Evolutionary conservation across 2,329 filamentous ascomycete species (phyloP).

Genomic region (Aspergillus alliaceus): DNA sequence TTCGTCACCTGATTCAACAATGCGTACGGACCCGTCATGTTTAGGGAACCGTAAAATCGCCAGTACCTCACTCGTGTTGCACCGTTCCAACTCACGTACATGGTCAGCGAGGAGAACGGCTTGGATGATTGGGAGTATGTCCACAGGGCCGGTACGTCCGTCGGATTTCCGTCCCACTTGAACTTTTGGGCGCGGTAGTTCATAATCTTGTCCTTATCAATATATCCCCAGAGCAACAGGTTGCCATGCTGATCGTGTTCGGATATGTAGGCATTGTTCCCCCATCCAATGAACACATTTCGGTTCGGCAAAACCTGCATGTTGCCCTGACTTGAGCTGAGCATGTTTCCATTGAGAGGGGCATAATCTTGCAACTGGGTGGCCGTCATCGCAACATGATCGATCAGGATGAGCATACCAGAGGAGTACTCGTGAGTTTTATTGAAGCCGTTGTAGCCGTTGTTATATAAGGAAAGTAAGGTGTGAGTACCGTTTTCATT

Average conservation of each 20-base stretch:
- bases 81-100: conserved; percentile 45
- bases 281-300: conserved; percentile 44
- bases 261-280: conserved; percentile 42
- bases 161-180: conserved; percentile 42
- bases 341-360: conserved; percentile 22
- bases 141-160: conserved; percentile 43
- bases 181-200: conserved; percentile 46
- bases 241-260: conserved; percentile 40
- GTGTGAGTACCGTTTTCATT: conserved; percentile 40
- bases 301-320: conserved; percentile 38
- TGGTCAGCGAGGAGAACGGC: conserved; percentile 26
- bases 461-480: conserved; percentile 42
- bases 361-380: conserved; percentile 34
- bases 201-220: conserved; percentile 37
- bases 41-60: conserved; percentile 35
- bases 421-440: conserved; percentile 38
- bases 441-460: conserved; percentile 45
- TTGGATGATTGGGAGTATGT: conserved; percentile 34
- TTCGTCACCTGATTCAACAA: conserved; percentile 31
- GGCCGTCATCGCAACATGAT: conserved; percentile 38
- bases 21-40: conserved; percentile 32
- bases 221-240: conserved; percentile 37
- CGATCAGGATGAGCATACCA: conserved; percentile 41
- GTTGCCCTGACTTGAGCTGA: conserved; percentile 42
- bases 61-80: conserved; percentile 39